Conservation (phyloP, 352 stramenopile genomes). For the Globisporangium emineosum region DNA sequence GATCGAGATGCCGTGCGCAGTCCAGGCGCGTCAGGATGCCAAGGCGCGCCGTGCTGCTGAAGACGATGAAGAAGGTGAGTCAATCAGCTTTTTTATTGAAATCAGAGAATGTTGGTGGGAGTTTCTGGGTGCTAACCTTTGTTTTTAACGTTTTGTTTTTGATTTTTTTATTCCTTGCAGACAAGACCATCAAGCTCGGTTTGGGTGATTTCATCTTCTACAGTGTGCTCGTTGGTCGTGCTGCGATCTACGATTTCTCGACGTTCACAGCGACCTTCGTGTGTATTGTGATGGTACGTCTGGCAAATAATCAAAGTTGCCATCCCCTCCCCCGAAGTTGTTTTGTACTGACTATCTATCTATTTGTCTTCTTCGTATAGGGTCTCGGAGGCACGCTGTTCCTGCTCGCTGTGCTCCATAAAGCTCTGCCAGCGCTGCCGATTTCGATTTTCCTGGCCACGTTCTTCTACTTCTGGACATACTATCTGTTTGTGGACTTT, state of each 20-base stretch:
- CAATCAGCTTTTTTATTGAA: neutral
- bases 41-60: slow-evolving; percentile 37
- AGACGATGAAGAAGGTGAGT: slow-evolving; percentile 55
- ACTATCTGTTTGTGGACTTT: slow-evolving; percentile 83
- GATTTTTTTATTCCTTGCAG: slow-evolving; percentile 11
- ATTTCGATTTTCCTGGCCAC: slow-evolving; percentile 91
- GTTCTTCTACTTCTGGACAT: slow-evolving; percentile 81
- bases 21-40: slow-evolving; percentile 62
- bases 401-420: slow-evolving; percentile 92
- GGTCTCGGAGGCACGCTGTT: slow-evolving; percentile 94
- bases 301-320: neutral
- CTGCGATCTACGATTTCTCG: slow-evolving; percentile 94
- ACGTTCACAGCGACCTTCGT: slow-evolving; percentile 93
- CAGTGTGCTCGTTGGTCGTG: slow-evolving; percentile 94
- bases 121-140: neutral
- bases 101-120: neutral
- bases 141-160: neutral
- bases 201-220: slow-evolving; percentile 99
- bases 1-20: slow-evolving; percentile 69
- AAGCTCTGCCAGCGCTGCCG: slow-evolving; percentile 93
- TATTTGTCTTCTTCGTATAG: slow-evolving; percentile 24
- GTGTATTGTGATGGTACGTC: slow-evolving; percentile 89
- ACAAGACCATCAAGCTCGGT: slow-evolving; percentile 92
- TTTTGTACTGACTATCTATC: neutral
- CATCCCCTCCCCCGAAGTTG: too few species aligned